Base-by-base conservation (phyloP, 495 filamentous ascomycete genomes). In the Penicillium goetzii region DNA sequence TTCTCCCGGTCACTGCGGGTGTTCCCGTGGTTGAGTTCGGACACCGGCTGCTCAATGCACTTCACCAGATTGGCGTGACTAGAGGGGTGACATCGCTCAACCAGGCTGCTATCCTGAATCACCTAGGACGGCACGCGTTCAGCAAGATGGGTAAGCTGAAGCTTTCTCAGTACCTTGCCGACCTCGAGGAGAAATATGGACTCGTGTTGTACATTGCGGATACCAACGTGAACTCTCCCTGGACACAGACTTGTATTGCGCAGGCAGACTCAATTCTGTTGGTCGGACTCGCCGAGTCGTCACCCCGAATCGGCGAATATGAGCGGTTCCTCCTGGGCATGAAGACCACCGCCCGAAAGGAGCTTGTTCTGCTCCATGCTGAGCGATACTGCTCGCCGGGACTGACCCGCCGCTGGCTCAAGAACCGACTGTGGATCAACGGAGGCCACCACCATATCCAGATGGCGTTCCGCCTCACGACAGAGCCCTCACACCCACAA, bases 381-480 rank as follows among this genome's bases (percentile, higher is more conserved):
- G 96, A 99, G 68, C 85, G 96, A 38, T 97, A 94, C 73, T 96
- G 90, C 60, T 83, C 84, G 2, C 86, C 92, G 23, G 95, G 95
- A 0, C 69, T 96, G 26, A 97, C 94, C 0, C 82, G 95, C 40
- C 84, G 85, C 50, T 99, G 95, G 95, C 81, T 99, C 23, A 89
- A 92, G 68, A 97, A 97, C 71, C 89, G 95, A 0, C 85, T 96
- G 59, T 99, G 95, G 95, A 92, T 99, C 68, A 99, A 97, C 68
- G 95, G 95, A n/a, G 92, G 95, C 41, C 96, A 99, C 74, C 94
- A 97, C 71, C 95, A 99, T 68, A 90, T 99, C 26, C 95, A 99
- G 71, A 97, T 99, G 95, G 83, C 90, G 1, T 96, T 93, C 76
- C 88, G 89, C 38, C 84, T 88, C n/a, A 88, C 88, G 30, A 77